Percentiles rank a stretch among this genome's conserved stretches.
Conservation (phyloP, 495 filamentous ascomycete genomes). For the Hapsidospora chrysogenum region DNA sequence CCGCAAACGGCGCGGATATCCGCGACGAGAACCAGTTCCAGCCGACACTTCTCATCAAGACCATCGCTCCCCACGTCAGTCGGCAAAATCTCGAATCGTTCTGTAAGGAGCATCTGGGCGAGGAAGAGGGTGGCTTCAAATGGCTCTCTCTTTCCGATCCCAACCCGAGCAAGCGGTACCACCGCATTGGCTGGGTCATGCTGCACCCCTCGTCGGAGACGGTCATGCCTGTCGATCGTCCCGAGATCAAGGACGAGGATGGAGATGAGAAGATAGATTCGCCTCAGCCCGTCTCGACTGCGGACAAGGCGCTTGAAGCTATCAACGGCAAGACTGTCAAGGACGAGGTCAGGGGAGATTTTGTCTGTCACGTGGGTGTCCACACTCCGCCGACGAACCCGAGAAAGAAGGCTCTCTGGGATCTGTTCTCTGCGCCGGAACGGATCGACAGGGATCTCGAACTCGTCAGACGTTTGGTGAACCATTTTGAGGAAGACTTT, state of each 20-base stretch:
- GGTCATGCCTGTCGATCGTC: slow-evolving; percentile 39
- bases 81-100: slow-evolving; percentile 84
- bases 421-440: slow-evolving; percentile 82
- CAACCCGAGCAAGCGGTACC: slow-evolving; percentile 90
- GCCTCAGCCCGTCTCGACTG: slow-evolving; percentile 31
- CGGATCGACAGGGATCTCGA: slow-evolving; percentile 73
- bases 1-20: slow-evolving; percentile 60
- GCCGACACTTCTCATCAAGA: slow-evolving; percentile 93
- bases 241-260: slow-evolving; percentile 39
- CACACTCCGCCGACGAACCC: slow-evolving; percentile 75
- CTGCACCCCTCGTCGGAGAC: slow-evolving; percentile 61
- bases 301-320: slow-evolving; percentile 74
- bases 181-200: slow-evolving; percentile 98
- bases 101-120: slow-evolving; percentile 79
- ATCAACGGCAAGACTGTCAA: slow-evolving; percentile 95
- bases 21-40: slow-evolving; percentile 69
- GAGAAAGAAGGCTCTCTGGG: slow-evolving; percentile 94
- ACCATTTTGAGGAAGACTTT: slow-evolving; percentile 69
- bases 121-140: slow-evolving; percentile 72
- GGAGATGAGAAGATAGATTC: slow-evolving; percentile 9
- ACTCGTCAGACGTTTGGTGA: slow-evolving; percentile 55
- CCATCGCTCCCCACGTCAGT: slow-evolving; percentile 88
- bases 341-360: slow-evolving; percentile 81
- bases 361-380: slow-evolving; percentile 91
- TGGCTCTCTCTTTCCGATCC: slow-evolving; percentile 91